Evolutionary conservation across 257 asterid genomes (phyloP).

Genomic region (Ballota nigra): DNA sequence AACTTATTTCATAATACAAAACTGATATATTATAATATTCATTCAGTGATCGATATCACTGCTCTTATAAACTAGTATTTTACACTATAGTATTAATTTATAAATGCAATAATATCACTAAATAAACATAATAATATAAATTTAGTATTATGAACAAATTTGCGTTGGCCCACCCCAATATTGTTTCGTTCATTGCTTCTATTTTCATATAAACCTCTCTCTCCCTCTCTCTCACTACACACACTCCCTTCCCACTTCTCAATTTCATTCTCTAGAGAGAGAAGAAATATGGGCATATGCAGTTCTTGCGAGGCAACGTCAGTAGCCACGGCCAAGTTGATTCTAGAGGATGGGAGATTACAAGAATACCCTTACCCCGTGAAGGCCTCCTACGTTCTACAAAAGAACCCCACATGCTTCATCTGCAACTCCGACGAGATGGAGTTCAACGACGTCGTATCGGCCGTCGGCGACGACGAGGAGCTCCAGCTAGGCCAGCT

Average conservation of each 20-base stretch:
- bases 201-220: neutral
- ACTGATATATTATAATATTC: too few relatives aligned
- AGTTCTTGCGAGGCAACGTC: slow-evolving; percentile 57
- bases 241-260: neutral
- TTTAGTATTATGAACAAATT: too few relatives aligned
- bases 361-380: slow-evolving; percentile 66
- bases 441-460: slow-evolving; percentile 59
- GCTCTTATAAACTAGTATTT: too few relatives aligned
- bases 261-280: neutral
- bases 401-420: slow-evolving; percentile 49
- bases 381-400: slow-evolving; percentile 53
- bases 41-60: too few relatives aligned
- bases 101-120: too few relatives aligned
- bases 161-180: too few relatives aligned
- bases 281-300: slow-evolving; percentile 53
- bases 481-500: slow-evolving; percentile 67
- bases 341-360: slow-evolving; percentile 58
- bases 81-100: too few relatives aligned
- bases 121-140: too few relatives aligned
- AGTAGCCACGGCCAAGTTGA: slow-evolving; percentile 61
- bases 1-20: too few relatives aligned
- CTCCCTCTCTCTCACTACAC: neutral
- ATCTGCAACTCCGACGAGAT: slow-evolving; percentile 77
- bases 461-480: slow-evolving; percentile 55
- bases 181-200: too few relatives aligned